phyloP scores from a whole-genome alignment of 805 yeast species.

The Candida alai region DNA sequence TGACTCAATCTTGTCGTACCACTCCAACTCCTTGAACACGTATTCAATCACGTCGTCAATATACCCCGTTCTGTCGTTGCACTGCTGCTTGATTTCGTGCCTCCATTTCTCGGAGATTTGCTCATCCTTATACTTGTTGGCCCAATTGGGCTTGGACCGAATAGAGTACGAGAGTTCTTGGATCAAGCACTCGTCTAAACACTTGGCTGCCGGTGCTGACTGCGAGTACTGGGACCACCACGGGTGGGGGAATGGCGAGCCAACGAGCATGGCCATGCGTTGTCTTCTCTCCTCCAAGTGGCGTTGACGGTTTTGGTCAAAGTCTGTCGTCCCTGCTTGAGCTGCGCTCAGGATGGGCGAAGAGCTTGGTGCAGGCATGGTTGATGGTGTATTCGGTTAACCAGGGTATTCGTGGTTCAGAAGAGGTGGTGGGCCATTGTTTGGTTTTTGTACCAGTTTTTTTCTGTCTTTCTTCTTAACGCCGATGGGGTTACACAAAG shows the following conservation, averaged over 20 bases:
- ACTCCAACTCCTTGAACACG: constrained; percentile 26
- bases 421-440: no score
- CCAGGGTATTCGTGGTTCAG: no score
- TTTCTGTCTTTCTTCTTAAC: no score
- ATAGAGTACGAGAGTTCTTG: constrained; percentile 15
- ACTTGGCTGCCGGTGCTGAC: constrained; percentile 13
- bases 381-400: no score
- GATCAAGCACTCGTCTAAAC: constrained; percentile 16
- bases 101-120: constrained; percentile 18
- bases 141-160: constrained; percentile 18
- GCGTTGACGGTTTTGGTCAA: no score
- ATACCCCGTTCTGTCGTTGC: constrained; percentile 9
- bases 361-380: no score
- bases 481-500: no score
- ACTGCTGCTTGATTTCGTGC: constrained; percentile 15
- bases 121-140: constrained; percentile 13
- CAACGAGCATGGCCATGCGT: constrained; percentile 1
- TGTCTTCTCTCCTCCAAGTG: not conserved
- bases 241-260: constrained; percentile 16
- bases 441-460: no score
- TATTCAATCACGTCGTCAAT: constrained; percentile 20
- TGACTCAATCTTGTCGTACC: constrained; percentile 18
- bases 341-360: no score
- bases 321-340: no score
- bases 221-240: constrained; percentile 13